These are phyloP conservation scores for Aspergillus persii DNA, from an alignment of 2,329 filamentous ascomycete genomes.

Conservation along the genomic window DNA sequence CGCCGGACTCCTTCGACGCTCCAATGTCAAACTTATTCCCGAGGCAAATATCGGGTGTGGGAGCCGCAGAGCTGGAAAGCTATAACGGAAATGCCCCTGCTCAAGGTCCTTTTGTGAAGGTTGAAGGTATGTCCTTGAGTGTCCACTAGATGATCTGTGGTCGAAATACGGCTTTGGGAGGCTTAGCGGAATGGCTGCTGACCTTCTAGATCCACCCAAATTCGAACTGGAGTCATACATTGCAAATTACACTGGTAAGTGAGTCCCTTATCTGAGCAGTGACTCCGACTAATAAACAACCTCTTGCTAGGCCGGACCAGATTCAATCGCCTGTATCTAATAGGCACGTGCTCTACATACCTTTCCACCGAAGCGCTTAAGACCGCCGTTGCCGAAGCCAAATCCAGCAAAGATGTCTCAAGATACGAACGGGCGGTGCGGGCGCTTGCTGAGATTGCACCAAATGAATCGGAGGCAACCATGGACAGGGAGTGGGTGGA, in stretches of 20 bases:
- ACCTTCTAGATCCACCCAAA: constrained; percentile 67
- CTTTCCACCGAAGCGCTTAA: constrained; percentile 79
- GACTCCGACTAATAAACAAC: constrained; percentile 4
- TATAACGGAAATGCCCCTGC: neutral
- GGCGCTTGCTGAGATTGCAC: constrained; percentile 61
- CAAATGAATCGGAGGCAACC: constrained; percentile 64
- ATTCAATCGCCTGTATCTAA: constrained; percentile 75
- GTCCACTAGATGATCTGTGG: constrained; percentile 2
- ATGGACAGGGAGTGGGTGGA: constrained; percentile 76
- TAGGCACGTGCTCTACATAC: constrained; percentile 73
- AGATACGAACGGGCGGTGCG: constrained; percentile 69
- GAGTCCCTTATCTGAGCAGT: neutral
- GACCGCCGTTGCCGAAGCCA: constrained; percentile 72
- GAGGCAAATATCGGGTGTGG: constrained; percentile 5
- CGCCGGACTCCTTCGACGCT: constrained; percentile 26
- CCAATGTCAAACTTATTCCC: constrained; percentile 15
- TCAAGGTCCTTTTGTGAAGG: constrained; percentile 21
- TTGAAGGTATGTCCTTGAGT: constrained; percentile 28
- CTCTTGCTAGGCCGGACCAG: constrained; percentile 66
- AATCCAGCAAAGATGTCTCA: constrained; percentile 68
- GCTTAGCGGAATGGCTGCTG: constrained; percentile 9
- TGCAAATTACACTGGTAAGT: constrained; percentile 76
- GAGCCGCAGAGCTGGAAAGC: constrained; percentile 9
- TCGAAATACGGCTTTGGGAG: neutral
- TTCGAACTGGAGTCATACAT: constrained; percentile 91